Percentiles rank a stretch among this genome's conserved stretches.
These are phyloP conservation scores for Sapria himalayana DNA, from an alignment of 345 rosid species.

Conservation along the genomic window DNA sequence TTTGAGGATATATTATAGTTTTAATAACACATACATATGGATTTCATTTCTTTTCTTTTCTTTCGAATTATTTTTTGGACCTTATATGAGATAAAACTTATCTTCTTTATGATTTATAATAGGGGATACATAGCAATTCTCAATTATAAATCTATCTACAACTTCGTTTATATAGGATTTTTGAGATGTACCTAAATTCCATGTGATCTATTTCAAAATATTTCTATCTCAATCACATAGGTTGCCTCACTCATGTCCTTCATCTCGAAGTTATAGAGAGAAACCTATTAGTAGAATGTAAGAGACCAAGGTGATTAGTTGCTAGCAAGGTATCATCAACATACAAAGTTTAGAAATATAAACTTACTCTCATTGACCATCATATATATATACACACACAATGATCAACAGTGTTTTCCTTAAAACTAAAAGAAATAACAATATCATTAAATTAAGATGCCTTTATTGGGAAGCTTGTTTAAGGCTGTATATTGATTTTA, in stretches of 20 bases:
- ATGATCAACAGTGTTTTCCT: not conserved
- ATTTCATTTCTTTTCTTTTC: not conserved
- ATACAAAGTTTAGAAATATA: not conserved
- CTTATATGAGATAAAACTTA: not conserved
- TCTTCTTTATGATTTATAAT: too few species aligned
- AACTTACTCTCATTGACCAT: conserved; percentile 1
- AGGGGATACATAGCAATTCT: too few species aligned
- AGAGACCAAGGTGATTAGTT: not conserved
- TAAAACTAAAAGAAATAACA: not conserved
- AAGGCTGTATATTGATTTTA: not conserved
- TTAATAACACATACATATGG: not conserved
- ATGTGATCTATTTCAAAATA: not conserved
- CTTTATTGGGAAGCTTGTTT: not conserved
- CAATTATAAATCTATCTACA: not conserved
- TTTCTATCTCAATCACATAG: not conserved
- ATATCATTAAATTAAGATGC: not conserved
- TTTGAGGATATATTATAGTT: not conserved
- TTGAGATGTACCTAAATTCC: not conserved
- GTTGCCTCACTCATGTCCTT: not conserved
- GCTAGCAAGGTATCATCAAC: not conserved
- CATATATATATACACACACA: not conserved
- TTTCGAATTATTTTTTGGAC: not conserved
- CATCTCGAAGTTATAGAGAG: too few species aligned
- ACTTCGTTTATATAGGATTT: not conserved
- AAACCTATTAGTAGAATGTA: not conserved